phyloP scores from a whole-genome alignment of 441 rosid species.

The Erodium trifolium region DNA sequence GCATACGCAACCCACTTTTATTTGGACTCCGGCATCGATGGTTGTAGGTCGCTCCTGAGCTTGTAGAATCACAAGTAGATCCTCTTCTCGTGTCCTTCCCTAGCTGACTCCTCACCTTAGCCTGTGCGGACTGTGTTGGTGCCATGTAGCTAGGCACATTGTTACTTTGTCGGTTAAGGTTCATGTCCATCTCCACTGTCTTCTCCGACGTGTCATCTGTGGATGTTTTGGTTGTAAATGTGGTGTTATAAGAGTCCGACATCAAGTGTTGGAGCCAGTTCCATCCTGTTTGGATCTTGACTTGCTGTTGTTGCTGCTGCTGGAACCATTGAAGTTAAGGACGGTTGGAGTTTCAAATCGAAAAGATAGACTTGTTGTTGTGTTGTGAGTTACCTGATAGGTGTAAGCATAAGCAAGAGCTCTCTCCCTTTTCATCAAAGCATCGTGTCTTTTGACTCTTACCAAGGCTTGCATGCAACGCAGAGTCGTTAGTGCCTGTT shows the following conservation, averaged over 20 bases:
- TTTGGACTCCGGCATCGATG: slow-evolving; percentile 57
- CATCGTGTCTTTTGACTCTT: slow-evolving; percentile 58
- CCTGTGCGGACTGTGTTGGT: slow-evolving; percentile 78
- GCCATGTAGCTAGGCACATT: slow-evolving; percentile 72
- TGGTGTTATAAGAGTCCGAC: slow-evolving; percentile 25
- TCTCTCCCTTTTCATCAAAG: slow-evolving; percentile 61
- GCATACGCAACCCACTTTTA: slow-evolving; percentile 18
- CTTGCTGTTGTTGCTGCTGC: slow-evolving; percentile 8
- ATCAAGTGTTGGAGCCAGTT: slow-evolving; percentile 96
- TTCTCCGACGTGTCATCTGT: slow-evolving; percentile 65
- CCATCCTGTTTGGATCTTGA: slow-evolving; percentile 66
- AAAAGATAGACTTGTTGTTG: neutral
- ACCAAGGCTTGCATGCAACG: slow-evolving; percentile 95
- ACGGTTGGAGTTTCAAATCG: neutral
- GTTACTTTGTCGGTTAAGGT: slow-evolving; percentile 23
- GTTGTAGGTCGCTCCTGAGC: slow-evolving; percentile 24
- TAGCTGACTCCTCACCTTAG: slow-evolving; percentile 44
- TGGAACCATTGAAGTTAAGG: neutral
- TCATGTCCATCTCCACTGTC: slow-evolving; percentile 65
- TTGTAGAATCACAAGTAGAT: slow-evolving; percentile 56
- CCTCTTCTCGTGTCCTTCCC: slow-evolving; percentile 41
- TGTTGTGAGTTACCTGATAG: slow-evolving; percentile 49
- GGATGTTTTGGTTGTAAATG: slow-evolving; percentile 36
- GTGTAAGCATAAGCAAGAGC: slow-evolving; percentile 76
- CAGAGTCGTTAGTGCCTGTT: slow-evolving; percentile 97